Evolutionary conservation across 352 stramenopile species (phyloP).

Genomic region (Globisporangium canariense): DNA sequence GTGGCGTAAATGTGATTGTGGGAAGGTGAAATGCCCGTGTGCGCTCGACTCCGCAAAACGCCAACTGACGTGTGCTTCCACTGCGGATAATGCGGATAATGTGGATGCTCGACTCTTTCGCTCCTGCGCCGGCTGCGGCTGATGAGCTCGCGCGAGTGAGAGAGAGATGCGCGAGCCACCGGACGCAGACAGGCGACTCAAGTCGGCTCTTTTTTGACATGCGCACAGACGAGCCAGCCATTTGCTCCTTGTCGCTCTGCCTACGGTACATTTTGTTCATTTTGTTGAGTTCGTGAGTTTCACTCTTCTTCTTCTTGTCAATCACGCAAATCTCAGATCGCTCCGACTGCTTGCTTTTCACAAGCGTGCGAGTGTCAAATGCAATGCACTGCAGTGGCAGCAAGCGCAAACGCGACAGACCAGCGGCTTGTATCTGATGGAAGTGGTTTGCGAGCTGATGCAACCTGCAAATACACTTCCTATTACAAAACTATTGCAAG

Average conservation of each 20-base stretch:
- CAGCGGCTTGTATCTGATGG: too few species aligned
- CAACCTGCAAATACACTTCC: too few species aligned
- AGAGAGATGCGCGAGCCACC: too few species aligned
- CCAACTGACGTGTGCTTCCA: constrained; percentile 12
- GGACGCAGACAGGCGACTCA: neutral
- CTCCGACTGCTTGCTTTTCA: too few species aligned
- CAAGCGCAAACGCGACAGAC: too few species aligned
- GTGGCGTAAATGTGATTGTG: neutral
- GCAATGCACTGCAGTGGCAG: too few species aligned
- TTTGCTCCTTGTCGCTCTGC: neutral
- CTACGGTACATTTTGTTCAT: neutral
- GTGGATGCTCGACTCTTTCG: neutral
- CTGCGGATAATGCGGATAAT: constrained; percentile 1
- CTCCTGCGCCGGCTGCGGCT: neutral
- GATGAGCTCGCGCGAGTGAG: neutral
- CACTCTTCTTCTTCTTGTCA: too few species aligned
- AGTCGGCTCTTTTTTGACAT: neutral
- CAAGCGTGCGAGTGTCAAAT: too few species aligned
- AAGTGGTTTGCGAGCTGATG: too few species aligned
- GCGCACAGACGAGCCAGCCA: neutral
- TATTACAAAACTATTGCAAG: too few species aligned
- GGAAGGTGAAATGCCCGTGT: neutral
- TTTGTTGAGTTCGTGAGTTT: neutral
- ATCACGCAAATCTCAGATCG: too few species aligned
- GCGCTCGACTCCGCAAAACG: constrained; percentile 13